These are phyloP conservation scores for Collybiopsis confluens DNA, from an alignment of 768 basidiomycete genomes.

Conservation along the genomic window DNA sequence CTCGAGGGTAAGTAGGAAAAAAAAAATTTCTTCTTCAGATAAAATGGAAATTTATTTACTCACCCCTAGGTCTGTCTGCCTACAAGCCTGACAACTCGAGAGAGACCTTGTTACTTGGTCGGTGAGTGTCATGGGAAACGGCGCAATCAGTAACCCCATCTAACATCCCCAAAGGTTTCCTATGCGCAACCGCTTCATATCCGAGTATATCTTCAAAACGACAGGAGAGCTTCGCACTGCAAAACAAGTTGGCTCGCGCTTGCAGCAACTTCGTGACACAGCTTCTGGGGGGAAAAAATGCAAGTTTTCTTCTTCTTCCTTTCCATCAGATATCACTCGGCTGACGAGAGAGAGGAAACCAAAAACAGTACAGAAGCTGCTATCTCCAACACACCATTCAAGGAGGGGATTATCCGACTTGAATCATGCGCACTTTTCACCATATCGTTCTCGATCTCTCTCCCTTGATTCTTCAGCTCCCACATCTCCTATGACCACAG, in stretches of 20 bases:
- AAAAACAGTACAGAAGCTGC: constrained; percentile 10
- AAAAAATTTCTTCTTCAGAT: neutral
- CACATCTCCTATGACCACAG: neutral
- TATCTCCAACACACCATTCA: constrained; percentile 7
- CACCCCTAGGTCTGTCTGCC: constrained; percentile 51
- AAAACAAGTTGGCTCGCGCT: constrained; percentile 77
- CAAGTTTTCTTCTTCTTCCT: constrained; percentile 33
- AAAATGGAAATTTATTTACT: constrained; percentile 6
- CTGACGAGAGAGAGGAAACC: no score
- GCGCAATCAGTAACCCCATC: neutral
- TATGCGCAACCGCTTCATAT: constrained; percentile 76
- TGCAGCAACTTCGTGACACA: constrained; percentile 75
- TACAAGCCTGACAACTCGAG: constrained; percentile 71
- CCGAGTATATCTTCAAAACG: constrained; percentile 66
- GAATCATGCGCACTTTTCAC: constrained; percentile 16
- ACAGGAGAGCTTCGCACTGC: constrained; percentile 70
- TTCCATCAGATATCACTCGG: neutral
- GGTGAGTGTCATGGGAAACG: constrained; percentile 18
- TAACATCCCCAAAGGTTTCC: constrained; percentile 42
- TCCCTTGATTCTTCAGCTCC: constrained; percentile 20
- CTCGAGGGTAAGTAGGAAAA: constrained; percentile 50
- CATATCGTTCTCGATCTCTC: constrained; percentile 13
- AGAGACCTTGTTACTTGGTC: constrained; percentile 67
- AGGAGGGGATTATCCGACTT: neutral
- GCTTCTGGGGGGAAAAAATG: constrained; percentile 60